phyloP scores from a whole-genome alignment of 2,329 filamentous ascomycete genomes.

The Colletotrichum melonis region DNA sequence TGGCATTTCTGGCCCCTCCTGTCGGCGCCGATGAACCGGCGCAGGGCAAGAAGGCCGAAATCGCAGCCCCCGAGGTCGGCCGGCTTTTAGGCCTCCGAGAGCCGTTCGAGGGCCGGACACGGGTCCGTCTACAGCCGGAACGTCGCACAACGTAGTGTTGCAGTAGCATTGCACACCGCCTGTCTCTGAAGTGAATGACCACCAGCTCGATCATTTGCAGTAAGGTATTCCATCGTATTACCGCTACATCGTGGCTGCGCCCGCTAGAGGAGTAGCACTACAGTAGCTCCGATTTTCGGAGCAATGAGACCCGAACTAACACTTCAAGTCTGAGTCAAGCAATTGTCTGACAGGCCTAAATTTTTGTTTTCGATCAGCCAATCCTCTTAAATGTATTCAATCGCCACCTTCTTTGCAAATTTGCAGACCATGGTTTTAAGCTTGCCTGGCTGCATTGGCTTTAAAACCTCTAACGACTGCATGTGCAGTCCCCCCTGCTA shows the following conservation, averaged over 20 bases:
- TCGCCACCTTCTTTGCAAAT: no score
- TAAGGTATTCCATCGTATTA: not conserved
- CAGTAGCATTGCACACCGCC: no score
- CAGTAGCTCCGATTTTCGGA: not conserved
- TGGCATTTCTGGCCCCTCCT: not conserved
- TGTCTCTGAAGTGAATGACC: not conserved
- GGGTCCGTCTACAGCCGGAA: slow-evolving; percentile 17
- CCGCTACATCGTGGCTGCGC: not conserved
- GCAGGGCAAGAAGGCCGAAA: slow-evolving; percentile 21
- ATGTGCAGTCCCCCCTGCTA: no score
- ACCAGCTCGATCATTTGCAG: not conserved
- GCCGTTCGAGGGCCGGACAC: slow-evolving; percentile 1
- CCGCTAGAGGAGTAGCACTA: not conserved
- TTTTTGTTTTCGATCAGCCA: not conserved
- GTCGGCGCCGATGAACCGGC: slow-evolving; percentile 6
- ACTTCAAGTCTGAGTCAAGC: not conserved
- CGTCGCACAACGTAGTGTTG: not conserved
- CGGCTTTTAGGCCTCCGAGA: slow-evolving; percentile 11
- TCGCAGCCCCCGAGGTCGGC: slow-evolving; percentile 23
- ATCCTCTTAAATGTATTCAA: not conserved
- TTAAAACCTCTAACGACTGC: no score
- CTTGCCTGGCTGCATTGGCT: no score
- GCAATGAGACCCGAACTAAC: not conserved
- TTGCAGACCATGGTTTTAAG: no score
- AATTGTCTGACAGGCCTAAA: not conserved